Base-by-base conservation (phyloP, 352 stramenopile genomes). In the Pilasporangium apinafurcum region DNA sequence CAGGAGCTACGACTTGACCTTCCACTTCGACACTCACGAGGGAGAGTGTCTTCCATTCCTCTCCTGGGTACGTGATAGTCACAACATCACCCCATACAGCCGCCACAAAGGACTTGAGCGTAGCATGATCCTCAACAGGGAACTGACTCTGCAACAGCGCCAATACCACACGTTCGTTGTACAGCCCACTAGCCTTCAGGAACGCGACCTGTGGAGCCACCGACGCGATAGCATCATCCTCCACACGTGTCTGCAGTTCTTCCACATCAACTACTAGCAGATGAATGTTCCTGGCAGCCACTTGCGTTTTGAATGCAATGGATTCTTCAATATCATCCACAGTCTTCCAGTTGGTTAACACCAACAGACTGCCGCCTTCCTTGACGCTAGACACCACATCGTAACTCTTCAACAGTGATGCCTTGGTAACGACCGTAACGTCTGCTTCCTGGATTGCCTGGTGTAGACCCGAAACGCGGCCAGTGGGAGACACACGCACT, bases 341-440 rank as follows among this genome's bases (percentile, higher is more conserved):
- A 3, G 72, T 84, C 51, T 85, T 83, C 75, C 75, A 85, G 44
- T 59, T 51, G 16, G 67, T 44, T 33, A 81, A 54, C 32, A 87
- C 69, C 2, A 87, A 54, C 27, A 87, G 37, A 26, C 60, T 78
- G 14, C 75, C 75, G 22, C 68, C 63, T 24, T 42, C 49, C 52
- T 85, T 83, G 43, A 85, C 69, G 44, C 51, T 79, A 25, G 50
- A 37, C 22, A 57, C 59, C 0, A 87, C 53, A 44, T 87, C 72
- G 47, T 74, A 78, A 36, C 70, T 48, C 22, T 68, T 35, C 2
- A 87, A 51, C 38, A 87, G 51, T 32, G 60, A 60, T 1, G 57
- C 46, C 9, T 61, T 56, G 1, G 67, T 81, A 8, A 85, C 72
- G 21, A 86, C 62, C n/a, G 54, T 66, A 14, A 87, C 65, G 40